Percentiles rank a stretch among this genome's conserved stretches.
These are phyloP conservation scores for Amylocystis lapponica DNA, from an alignment of 768 basidiomycete genomes.

Conservation along the genomic window DNA sequence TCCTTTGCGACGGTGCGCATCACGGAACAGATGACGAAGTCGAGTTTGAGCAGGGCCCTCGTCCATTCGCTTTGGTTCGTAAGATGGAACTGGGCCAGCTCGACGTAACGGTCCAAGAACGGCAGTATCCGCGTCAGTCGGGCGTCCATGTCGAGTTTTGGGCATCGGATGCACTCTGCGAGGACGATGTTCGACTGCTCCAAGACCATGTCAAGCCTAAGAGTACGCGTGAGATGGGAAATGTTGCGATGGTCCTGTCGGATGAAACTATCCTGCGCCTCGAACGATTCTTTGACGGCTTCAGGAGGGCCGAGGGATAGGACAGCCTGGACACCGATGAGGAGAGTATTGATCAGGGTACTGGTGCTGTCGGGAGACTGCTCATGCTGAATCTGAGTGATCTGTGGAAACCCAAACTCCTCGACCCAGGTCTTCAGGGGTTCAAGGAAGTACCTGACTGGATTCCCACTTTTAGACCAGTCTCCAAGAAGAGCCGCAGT, in stretches of 20 bases:
- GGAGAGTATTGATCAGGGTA: conserved; percentile 51
- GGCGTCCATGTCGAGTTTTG: conserved; percentile 27
- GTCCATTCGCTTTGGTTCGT: conserved; percentile 55
- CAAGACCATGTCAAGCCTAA: conserved; percentile 41
- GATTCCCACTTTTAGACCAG: conserved; percentile 6
- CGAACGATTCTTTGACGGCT: conserved; percentile 21
- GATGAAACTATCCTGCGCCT: conserved; percentile 44
- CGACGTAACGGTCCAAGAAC: conserved; percentile 64
- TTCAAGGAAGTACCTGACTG: conserved; percentile 23
- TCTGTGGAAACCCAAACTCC: conserved; percentile 2
- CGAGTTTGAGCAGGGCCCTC: conserved; percentile 78
- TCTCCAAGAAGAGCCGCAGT: neutral
- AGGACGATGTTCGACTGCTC: conserved; percentile 37
- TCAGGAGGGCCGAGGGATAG: conserved; percentile 21
- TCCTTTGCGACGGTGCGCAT: conserved; percentile 70
- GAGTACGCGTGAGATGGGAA: conserved; percentile 40
- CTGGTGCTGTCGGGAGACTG: conserved; percentile 26
- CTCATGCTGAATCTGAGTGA: conserved; percentile 6
- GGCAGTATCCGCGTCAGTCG: conserved; percentile 52
- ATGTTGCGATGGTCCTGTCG: conserved; percentile 39
- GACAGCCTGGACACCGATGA: conserved; percentile 62
- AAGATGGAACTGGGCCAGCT: conserved; percentile 56
- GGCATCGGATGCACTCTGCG: conserved; percentile 29
- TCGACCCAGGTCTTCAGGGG: conserved; percentile 29
- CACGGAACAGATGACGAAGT: conserved; percentile 69